Evolutionary conservation across 2,329 filamentous ascomycete species (phyloP), one percentile per base, ranked within the genome.

Genomic region (Arthrobotrys pseudoclavata): DNA sequence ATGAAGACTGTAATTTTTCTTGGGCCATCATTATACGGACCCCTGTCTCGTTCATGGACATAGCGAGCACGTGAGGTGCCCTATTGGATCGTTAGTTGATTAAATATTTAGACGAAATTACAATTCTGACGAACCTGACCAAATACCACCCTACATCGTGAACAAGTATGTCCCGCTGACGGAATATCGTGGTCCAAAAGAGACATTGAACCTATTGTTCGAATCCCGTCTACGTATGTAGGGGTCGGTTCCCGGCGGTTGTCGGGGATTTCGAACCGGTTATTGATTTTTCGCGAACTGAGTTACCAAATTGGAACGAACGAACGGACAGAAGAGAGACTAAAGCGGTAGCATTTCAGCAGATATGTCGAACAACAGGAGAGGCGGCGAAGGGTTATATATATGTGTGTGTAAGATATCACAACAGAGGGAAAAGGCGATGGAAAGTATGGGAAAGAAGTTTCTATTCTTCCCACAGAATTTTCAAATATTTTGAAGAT

Each of bases 271-370:
- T 50, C 31, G 37, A 37, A 34, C 10, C 1, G 26, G 34, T 24
- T 47, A 18, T 13, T 12, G 9, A 50, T 50, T 52, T 69, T 76
- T 76, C 66, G 72, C 72, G 72, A 76, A 76, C 50, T 57, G 66
- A 61, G 64, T 70, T 66, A 68, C 70, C 70, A 45, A 45, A 62
- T 4, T 53, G 29, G 40, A 47, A 29, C 62, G 20, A 26, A 31
- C 62, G 29, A 24, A 31, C 61, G 52, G 42, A 9, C 52, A 15
- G 26, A 15, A 31, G n/a, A 29, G 15, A 40, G 52, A 45, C 53
- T 45, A 68, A 37, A 74, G 61, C 26, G 42, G 42, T 26, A 55
- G 31, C 61, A 74, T 67, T 24, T 53, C 45, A 53, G 12, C 1
- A 20, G 24, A 31, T 13, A 15, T 7, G 15, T 57, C 52, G 52